These are phyloP conservation scores for Tieghemostelium lacteum DNA, from an alignment of 78 protist species.

Conservation along the genomic window DNA sequence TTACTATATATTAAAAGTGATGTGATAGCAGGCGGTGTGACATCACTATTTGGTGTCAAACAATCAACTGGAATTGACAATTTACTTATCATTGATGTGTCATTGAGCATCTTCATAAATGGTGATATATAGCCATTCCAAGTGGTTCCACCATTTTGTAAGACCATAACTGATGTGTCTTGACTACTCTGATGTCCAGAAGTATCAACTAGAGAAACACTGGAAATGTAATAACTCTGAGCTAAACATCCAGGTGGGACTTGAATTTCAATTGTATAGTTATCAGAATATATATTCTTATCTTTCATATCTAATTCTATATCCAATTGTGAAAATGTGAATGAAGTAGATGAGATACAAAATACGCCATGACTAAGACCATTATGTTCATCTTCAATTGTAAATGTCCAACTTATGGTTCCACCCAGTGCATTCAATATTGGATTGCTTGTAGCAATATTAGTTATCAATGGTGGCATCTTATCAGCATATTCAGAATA, in stretches of 20 bases:
- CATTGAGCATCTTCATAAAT: not conserved
- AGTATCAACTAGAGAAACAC: too few species aligned
- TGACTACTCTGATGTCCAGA: too few species aligned
- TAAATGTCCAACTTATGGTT: constrained; percentile 1
- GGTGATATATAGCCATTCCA: not conserved
- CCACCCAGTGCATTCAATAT: not conserved
- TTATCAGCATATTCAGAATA: not conserved
- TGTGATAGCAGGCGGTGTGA: not conserved
- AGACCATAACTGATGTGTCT: too few species aligned
- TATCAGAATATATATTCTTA: not conserved
- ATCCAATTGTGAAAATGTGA: too few species aligned
- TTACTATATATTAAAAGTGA: too few species aligned
- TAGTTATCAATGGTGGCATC: constrained; percentile 7
- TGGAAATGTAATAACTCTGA: too few species aligned
- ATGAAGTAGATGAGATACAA: too few species aligned
- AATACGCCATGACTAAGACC: constrained; percentile 1
- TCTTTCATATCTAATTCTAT: constrained; percentile 1
- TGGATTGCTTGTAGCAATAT: not conserved
- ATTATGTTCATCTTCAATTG: not conserved
- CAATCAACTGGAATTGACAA: not conserved
- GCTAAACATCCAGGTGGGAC: too few species aligned
- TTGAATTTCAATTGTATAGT: too few species aligned
- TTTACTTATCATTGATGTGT: not conserved
- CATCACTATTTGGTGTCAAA: not conserved
- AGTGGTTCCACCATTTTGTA: not conserved